Evolutionary conservation across 176 grass and related monocot genomes (phyloP), one percentile per base, ranked within the genome.

Genomic region (Puya raimondii): DNA sequence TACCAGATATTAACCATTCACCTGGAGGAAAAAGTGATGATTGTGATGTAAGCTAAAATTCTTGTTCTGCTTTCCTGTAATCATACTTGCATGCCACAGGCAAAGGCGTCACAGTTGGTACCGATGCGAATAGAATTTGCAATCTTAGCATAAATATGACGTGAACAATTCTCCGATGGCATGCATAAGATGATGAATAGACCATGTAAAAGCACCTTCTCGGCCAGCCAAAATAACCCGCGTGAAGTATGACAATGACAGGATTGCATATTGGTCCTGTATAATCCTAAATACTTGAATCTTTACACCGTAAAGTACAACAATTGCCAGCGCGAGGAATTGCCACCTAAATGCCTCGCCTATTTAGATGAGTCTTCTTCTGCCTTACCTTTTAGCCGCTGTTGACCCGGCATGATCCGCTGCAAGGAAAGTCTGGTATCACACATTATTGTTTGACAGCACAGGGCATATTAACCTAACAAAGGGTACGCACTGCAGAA

Each of bases 351-450:
- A 63, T 58, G 29, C 2, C 12, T 17, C 51, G 14, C 27, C 64
- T 48, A 61, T 74, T 66, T 73, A 7, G 20, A 74, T 22, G 53
- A 12, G 15, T 81, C 68, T 27, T 75, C 88, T 2, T 81, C 64
- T 52, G 67, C 63, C 80, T 79, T 83, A 50, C 63, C 84, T 77
- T 89, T 96, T 50, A 80, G 67, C 50, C 73, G 75, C 2, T 92
- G 79, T 69, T 90, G 89, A 12, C 76, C 76, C 0, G 73, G 84
- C 67, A 96, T 82, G 51, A 85, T 87, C 70, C 85, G 80, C 93
- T 87, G 81, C 83, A 90, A 81, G 72, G 71, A 72, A 80, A 73
- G 53, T 78, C 18, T 70, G 20, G 23, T 47, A 56, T 76, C 33
- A 42, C 33, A 52, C 27, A 12, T 33, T 67, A 76, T 84, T 68